A percentile compares a stretch with the other conserved stretches of the same genome.
Evolutionary conservation across 768 basidiomycete species (phyloP).

Genomic region (Pleurotus platypus): DNA sequence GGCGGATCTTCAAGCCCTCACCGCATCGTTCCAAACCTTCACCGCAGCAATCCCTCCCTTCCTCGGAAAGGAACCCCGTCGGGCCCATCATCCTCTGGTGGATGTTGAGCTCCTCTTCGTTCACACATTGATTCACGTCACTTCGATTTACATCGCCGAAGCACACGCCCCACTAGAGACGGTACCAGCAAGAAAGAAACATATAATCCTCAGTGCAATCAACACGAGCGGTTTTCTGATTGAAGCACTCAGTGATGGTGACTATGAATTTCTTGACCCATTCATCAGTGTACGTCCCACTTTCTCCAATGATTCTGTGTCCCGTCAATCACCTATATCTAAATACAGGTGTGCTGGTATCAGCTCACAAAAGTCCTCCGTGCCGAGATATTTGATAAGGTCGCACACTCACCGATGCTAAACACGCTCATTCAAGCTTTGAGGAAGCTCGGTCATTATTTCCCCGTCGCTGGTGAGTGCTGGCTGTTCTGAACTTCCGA

Average conservation of each 20-base stretch:
- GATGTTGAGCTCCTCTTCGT: conserved; percentile 42
- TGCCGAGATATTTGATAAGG: background rate
- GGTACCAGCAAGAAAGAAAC: background rate
- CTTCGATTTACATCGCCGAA: conserved; percentile 35
- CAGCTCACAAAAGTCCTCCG: conserved; percentile 27
- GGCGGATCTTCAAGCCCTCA: conserved; percentile 38
- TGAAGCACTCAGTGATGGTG: conserved; percentile 41
- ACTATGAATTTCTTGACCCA: conserved; percentile 53
- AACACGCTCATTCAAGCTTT: background rate
- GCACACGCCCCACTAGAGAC: background rate
- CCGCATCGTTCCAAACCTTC: conserved; percentile 44
- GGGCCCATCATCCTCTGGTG: conserved; percentile 27
- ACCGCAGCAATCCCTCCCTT: conserved; percentile 35
- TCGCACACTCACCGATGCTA: background rate
- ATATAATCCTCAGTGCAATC: conserved; percentile 40
- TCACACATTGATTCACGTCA: conserved; percentile 46
- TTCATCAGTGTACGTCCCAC: conserved; percentile 42
- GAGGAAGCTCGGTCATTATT: background rate
- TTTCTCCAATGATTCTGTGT: background rate
- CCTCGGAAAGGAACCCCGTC: conserved; percentile 27
- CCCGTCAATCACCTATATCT: background rate
- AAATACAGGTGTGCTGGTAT: conserved; percentile 33
- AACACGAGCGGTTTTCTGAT: conserved; percentile 41
- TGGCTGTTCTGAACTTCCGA: background rate
- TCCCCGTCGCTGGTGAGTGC: background rate